Evolutionary conservation across 2,329 filamentous ascomycete species (phyloP), one percentile per base, ranked within the genome.

Genomic region (Cephalotrichum gorgonifer): DNA sequence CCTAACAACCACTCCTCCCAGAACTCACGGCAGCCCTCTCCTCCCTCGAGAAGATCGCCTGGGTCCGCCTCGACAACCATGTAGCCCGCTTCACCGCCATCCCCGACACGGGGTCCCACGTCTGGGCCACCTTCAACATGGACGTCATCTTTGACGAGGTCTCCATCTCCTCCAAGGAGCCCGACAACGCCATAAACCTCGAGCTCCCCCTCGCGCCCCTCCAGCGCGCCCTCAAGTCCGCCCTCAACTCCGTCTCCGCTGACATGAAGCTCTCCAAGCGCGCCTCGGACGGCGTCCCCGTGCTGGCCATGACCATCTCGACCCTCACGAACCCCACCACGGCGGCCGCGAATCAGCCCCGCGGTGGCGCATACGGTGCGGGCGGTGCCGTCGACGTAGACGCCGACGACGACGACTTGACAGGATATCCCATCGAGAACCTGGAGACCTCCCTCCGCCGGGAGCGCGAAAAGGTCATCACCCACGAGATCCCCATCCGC

Each of bases 51-150:
- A 89, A 91, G 65, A 84, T 94, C 54, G 88, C 87, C 43, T 95
- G 90, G 89, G 76, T 95, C 54, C 86, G 89, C 55, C 79, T 98
- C 30, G 88, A 91, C 68, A 81, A 94, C 68, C 83, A 90, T 51
- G 83, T 84, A 49, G 83, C 91, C 50, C 89, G 90, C 57, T 95
- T 98, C 69, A 97, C 93, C 52, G 87, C 97, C 59, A 91, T 97
- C 53, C 90, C 93, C 1, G 89, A 96, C 62, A 85, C 87, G 60
- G 91, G 93, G 52, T 94, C 88, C 8, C 91, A 97, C 73, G 91
- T 97, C 49, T 98, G 93, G 93, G 88, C 89, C 39, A 78, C 75
- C 43, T 68, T 83, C 25, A 68, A 71, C 23, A 78, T 86, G 75
- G 87, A 95, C 61, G 83, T 88, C 57, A 88, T 98, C 58, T 97